phyloP scores from a whole-genome alignment of 2,329 filamentous ascomycete genomes.

The Epichloe sylvatica region DNA sequence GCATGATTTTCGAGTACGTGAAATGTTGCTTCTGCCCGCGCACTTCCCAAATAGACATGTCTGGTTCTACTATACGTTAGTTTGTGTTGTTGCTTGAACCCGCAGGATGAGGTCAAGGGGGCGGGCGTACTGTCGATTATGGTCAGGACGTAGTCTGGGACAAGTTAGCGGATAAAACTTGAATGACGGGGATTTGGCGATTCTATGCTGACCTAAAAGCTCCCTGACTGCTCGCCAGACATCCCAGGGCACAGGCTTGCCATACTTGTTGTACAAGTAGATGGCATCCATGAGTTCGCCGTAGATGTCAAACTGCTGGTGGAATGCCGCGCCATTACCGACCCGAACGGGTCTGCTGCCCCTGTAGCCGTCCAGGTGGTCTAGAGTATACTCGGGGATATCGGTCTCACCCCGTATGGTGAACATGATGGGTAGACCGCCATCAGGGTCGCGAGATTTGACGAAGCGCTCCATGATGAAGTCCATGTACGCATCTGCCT shows the following conservation, averaged over 20 bases:
- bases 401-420: conserved; percentile 62
- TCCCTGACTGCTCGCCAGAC: conserved; percentile 59
- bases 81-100: neutral
- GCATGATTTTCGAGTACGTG: conserved; percentile 69
- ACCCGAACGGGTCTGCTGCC: conserved; percentile 60
- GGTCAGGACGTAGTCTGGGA: conserved; percentile 51
- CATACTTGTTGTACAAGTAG: conserved; percentile 68
- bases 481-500: conserved; percentile 65
- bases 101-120: neutral
- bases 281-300: conserved; percentile 66
- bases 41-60: conserved; percentile 79
- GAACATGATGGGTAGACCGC: conserved; percentile 67
- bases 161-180: neutral
- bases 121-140: conserved; percentile 40
- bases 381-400: conserved; percentile 55
- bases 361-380: conserved; percentile 59
- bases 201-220: conserved; percentile 35
- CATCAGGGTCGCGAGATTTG: conserved; percentile 43
- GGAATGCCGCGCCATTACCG: conserved; percentile 63
- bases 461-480: conserved; percentile 62
- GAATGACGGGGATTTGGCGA: no score
- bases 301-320: conserved; percentile 68
- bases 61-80: conserved; percentile 33
- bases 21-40: conserved; percentile 64
- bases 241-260: conserved; percentile 63